Evolutionary conservation across 805 yeast species (phyloP).

Genomic region (Sungouiella thailandica): DNA sequence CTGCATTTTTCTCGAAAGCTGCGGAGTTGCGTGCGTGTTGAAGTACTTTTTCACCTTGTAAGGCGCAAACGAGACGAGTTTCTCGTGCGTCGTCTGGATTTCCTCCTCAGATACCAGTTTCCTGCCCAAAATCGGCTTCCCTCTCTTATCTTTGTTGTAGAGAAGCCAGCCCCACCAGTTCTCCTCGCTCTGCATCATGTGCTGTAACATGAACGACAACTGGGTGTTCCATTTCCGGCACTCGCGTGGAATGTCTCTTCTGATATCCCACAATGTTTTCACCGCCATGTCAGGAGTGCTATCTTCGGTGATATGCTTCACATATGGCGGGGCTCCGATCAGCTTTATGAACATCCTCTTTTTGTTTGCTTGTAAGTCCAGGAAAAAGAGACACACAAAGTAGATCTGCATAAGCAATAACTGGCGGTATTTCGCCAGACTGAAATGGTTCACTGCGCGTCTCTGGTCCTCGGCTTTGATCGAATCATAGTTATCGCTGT

Average conservation of each 20-base stretch:
- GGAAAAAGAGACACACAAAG: conserved; percentile 24
- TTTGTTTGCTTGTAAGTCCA: conserved; percentile 21
- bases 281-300: conserved; percentile 20
- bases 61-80: conserved; percentile 19
- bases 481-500: conserved; percentile 14
- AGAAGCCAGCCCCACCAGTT: conserved; percentile 40
- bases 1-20: conserved; percentile 36
- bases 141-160: conserved; percentile 31
- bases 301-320: conserved; percentile 36
- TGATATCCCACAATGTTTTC: conserved; percentile 19
- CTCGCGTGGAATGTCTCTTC: conserved; percentile 20
- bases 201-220: conserved; percentile 24
- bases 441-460: conserved; percentile 21
- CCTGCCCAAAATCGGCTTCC: conserved; percentile 24
- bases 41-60: conserved; percentile 33
- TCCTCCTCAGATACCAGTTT: conserved; percentile 19
- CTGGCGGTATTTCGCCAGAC: conserved; percentile 22
- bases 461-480: conserved; percentile 20
- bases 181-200: conserved; percentile 23
- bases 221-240: conserved; percentile 21
- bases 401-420: conserved; percentile 27
- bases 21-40: conserved; percentile 39
- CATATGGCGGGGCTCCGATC: conserved; percentile 22
- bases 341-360: conserved; percentile 19
- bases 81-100: conserved; percentile 14